Evolutionary conservation across 805 yeast genomes (phyloP).

Genomic region (Kodamaea hsintzibuensis): DNA sequence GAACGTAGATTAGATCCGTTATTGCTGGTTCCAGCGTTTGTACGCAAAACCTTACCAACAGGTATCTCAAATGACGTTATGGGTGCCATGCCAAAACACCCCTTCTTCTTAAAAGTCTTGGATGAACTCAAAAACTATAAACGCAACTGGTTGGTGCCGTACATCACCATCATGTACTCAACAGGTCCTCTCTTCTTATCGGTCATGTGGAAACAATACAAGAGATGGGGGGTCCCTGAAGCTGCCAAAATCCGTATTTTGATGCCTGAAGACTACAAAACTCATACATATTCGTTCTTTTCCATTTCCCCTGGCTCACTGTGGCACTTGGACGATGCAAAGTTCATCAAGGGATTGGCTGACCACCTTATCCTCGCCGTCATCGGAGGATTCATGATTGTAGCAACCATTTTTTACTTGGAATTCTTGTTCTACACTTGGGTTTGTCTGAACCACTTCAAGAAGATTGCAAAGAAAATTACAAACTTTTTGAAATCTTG

Average conservation of each 20-base stretch:
- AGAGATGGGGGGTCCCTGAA: slow-evolving; percentile 73
- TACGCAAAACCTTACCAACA: slow-evolving; percentile 83
- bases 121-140: slow-evolving; percentile 61
- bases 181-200: slow-evolving; percentile 90
- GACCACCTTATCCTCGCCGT: slow-evolving; percentile 74
- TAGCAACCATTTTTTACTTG: slow-evolving; percentile 36
- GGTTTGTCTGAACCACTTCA: slow-evolving; percentile 31
- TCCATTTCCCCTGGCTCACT: slow-evolving; percentile 80
- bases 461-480: slow-evolving; percentile 19
- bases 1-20: slow-evolving; percentile 76
- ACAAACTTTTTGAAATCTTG: not conserved
- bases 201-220: slow-evolving; percentile 84
- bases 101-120: slow-evolving; percentile 73
- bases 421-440: slow-evolving; percentile 43
- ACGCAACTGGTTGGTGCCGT: slow-evolving; percentile 78
- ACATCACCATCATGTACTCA: slow-evolving; percentile 87
- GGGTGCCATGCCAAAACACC: slow-evolving; percentile 87
- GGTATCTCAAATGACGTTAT: slow-evolving; percentile 92
- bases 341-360: slow-evolving; percentile 70
- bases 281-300: slow-evolving; percentile 63
- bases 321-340: slow-evolving; percentile 91
- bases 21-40: slow-evolving; percentile 79
- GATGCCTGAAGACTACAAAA: slow-evolving; percentile 71
- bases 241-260: slow-evolving; percentile 67
- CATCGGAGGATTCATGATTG: slow-evolving; percentile 65